Evolutionary conservation across 2,329 filamentous ascomycete genomes (phyloP), one percentile per base, ranked within the genome.

Genomic region (Pseudocercospora fijiensis): DNA sequence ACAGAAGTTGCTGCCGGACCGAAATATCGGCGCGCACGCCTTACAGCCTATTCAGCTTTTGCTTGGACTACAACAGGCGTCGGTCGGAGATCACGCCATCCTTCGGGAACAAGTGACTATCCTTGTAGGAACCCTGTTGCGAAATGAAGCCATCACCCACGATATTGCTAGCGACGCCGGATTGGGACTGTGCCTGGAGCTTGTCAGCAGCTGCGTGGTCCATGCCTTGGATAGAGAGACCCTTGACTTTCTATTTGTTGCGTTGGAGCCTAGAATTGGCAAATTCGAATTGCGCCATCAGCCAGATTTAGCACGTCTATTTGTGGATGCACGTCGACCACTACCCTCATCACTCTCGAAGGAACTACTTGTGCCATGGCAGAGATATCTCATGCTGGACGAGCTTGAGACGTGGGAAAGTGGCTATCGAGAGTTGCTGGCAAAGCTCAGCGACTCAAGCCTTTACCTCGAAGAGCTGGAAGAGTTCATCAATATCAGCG

Each of bases 271-370:
- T 8, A 51, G 63, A 27, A 56, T 65, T 5, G 43, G 61, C 41
- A 52, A 57, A 8, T 68, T 72, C 24, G 70, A 72, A 43, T 62
- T 66, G 24, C 65, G 65, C 5, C 63, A 68, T 58, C 65, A 68
- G 16, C 66, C 69, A 20, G 60, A 57, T 6, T 58, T 72, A 53
- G 69, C 70, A 47, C 65, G 66, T 22, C 60, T 71, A 16, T 72
- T 71, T 45, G 68, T 72, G 18, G 61, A 71, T 33, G 66, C 65
- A 4, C 60, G 65, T 18, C 60, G 63, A 18, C 65, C 69, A 10
- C 61, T 71, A 6, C 69, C 69, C 5, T 33, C 61, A 28, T 58
- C 58, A 10, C 62, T 70, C 10, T 62, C 62, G 4, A 62, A 52
- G 3, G 60, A 69, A 28, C 62, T 70, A 4, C 57, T 69, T n/a